phyloP scores from a whole-genome alignment of 495 filamentous ascomycete genomes.

The Penicillium cataractarum region DNA sequence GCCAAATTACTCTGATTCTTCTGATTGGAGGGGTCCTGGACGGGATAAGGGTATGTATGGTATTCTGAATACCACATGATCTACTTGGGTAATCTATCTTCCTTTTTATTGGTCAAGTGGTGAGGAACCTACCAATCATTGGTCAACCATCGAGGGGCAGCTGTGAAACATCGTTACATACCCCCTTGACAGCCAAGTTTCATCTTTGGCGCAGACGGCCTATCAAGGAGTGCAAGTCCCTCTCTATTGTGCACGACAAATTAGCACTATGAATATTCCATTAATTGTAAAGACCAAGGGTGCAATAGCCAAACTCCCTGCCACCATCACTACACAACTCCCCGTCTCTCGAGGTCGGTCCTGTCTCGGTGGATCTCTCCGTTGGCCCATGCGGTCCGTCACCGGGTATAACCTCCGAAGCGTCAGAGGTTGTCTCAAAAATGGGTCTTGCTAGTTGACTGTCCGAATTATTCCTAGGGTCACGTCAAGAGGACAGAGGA shows the following conservation, averaged over 20 bases:
- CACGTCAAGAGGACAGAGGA: not conserved
- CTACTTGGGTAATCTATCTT: not conserved
- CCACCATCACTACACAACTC: not conserved
- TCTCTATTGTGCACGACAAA: not conserved
- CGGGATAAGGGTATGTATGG: not conserved
- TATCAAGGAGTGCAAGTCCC: not conserved
- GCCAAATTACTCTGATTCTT: not conserved
- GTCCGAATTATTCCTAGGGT: not conserved
- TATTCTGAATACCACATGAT: not conserved
- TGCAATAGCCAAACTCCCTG: not conserved
- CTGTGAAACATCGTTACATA: constrained; percentile 11
- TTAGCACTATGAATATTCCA: not conserved
- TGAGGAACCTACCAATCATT: not conserved
- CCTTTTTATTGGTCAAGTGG: not conserved
- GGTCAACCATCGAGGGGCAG: not conserved
- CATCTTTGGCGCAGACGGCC: not conserved
- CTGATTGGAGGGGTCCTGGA: constrained; percentile 7
- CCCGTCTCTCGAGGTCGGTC: constrained; percentile 1
- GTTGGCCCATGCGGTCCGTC: constrained; percentile 15
- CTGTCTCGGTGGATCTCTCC: constrained; percentile 10
- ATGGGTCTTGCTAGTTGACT: not conserved
- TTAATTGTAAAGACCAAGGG: not conserved
- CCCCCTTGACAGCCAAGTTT: constrained; percentile 16
- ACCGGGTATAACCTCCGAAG: constrained; percentile 14
- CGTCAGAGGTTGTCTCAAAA: not conserved